Conservation (phyloP, 1,284 basidiomycete species). For the Ceratobasidium sp. region DNA sequence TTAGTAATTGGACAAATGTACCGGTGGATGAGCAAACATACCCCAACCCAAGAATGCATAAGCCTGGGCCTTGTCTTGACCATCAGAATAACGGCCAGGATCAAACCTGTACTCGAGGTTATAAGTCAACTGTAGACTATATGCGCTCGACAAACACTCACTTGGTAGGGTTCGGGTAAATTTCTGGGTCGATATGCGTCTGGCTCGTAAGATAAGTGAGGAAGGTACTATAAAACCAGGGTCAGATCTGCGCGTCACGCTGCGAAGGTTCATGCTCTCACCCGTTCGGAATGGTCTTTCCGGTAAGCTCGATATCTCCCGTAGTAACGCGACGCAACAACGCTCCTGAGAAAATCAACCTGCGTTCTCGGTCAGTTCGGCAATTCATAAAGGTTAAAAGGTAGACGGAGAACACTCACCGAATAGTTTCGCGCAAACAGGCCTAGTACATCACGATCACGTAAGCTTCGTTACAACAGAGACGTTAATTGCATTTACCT, state of each 20-base stretch:
- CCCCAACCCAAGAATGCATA: slow-evolving; percentile 38
- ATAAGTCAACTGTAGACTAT: not conserved
- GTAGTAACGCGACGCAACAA: slow-evolving; percentile 22
- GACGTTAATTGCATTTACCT: slow-evolving; percentile 1
- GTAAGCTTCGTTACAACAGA: not conserved
- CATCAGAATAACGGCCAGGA: slow-evolving; percentile 14
- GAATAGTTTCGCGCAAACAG: slow-evolving; percentile 32
- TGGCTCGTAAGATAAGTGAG: slow-evolving; percentile 9
- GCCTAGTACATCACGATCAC: not conserved
- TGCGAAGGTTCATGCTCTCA: not conserved
- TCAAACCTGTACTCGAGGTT: not conserved
- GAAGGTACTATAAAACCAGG: slow-evolving; percentile 3
- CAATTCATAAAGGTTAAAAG: too few relatives aligned
- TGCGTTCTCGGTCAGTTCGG: not conserved
- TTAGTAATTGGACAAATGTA: not conserved
- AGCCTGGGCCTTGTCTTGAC: slow-evolving; percentile 30
- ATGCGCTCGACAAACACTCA: not conserved
- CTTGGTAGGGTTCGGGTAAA: slow-evolving; percentile 31
- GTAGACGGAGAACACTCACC: not conserved
- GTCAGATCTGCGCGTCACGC: too few relatives aligned
- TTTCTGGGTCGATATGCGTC: slow-evolving; percentile 27
- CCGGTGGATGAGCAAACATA: not conserved
- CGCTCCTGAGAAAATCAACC: slow-evolving; percentile 11
- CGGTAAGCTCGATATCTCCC: slow-evolving; percentile 16
- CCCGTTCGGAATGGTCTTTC: slow-evolving; percentile 30